Conservation (phyloP, 768 basidiomycete genomes). For the Clavulina sp. region DNA sequence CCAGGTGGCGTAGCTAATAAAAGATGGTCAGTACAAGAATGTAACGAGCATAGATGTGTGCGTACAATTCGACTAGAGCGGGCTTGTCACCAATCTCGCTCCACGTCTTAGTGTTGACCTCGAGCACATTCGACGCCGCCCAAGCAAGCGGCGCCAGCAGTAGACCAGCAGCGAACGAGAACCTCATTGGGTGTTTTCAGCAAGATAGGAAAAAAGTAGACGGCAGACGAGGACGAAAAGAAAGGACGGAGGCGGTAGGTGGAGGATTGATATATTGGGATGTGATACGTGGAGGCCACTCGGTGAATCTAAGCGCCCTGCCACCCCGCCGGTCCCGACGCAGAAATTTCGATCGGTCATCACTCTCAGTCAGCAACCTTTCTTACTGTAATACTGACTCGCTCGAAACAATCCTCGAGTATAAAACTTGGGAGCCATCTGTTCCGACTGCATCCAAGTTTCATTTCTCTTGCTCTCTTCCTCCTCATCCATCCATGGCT, state of each 20-base stretch:
- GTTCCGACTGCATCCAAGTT: not conserved
- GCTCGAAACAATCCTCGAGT: not conserved
- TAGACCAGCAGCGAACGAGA: slow-evolving; percentile 33
- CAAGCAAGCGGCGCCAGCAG: slow-evolving; percentile 34
- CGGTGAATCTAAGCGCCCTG: too few species aligned
- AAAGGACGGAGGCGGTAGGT: slow-evolving; percentile 1
- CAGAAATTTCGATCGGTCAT: not conserved
- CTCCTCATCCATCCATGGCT: slow-evolving; percentile 7
- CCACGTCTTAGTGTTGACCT: slow-evolving; percentile 59
- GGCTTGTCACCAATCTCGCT: slow-evolving; percentile 67
- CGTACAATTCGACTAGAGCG: slow-evolving; percentile 83
- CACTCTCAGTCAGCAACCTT: not conserved
- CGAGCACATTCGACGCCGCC: slow-evolving; percentile 67
- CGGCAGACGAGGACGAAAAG: not conserved
- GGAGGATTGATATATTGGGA: too few species aligned
- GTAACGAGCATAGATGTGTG: slow-evolving; percentile 13
- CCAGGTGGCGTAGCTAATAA: slow-evolving; percentile 66
- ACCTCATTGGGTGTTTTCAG: too few species aligned
- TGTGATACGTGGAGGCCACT: too few species aligned
- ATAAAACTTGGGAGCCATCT: not conserved
- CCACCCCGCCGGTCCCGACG: too few species aligned
- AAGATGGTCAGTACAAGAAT: not conserved
- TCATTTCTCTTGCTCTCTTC: not conserved
- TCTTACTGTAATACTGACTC: not conserved
- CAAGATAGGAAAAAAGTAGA: not conserved